Evolutionary conservation across 106 monocot genomes (phyloP), one percentile per base, ranked within the genome.

Genomic region (Cymbidium sinense): DNA sequence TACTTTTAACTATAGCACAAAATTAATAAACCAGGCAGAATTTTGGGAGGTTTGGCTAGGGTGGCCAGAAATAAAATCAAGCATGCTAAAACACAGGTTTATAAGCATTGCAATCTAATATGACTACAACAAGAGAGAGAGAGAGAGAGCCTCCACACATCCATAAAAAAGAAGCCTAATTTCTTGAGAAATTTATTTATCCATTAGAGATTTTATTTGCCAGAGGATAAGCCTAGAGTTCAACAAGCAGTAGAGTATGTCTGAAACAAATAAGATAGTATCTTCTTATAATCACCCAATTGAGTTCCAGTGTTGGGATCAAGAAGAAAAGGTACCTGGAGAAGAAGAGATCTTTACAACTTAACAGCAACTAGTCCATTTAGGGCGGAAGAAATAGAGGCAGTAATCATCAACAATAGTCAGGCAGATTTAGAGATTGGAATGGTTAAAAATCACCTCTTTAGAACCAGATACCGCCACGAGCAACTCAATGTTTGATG

Each of bases 271-370:
- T 95, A 87, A 18, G 82, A 76, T 34, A 93, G 69, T 30, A 96
- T 93, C 77, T 76, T 86, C 89, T 93, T 93, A 78, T 90, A 79
- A 77, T 95, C 86, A 21, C 90, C 84, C 51, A 87, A 75, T 44
- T 83, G 79, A 15, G 77, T 47, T 20, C 89, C 90, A 20, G 90
- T 91, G 75, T 96, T 93, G 7, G 82, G 81, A 79, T 96, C 95
- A 10, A 96, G 43, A 34, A 96, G 85, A 80, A 87, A 93, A 23
- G 95, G 95, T 43, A 93, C 81, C 95, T 96, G 82, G 69, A 83
- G 52, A 39, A 69, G 3, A 13, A 47, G 11, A 17, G 47, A 47
- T 47, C 47, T 47, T 47, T 47, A 47, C 2, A 47, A 2, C 13
- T 2, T 47, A 13, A 47, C 17, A 47, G 47, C 47, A 47, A 15